A percentile compares a stretch with the other conserved stretches of the same genome.
These are phyloP conservation scores for Colletotrichum horii DNA, from an alignment of 2,329 filamentous ascomycete genomes.

Conservation along the genomic window DNA sequence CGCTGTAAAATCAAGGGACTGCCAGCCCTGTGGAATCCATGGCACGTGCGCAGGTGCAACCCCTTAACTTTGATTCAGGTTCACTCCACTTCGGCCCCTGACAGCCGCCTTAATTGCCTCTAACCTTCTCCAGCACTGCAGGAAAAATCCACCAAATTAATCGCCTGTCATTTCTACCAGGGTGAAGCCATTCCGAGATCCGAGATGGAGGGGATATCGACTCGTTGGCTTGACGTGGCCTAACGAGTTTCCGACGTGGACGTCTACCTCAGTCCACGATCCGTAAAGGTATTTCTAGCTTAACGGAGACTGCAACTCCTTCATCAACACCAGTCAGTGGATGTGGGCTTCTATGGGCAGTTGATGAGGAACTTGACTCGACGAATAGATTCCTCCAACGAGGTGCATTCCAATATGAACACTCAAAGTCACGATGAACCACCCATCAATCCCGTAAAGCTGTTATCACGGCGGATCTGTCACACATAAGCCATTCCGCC, in stretches of 20 bases:
- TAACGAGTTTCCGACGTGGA: neutral
- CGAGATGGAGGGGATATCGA: neutral
- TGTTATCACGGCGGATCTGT: too few relatives aligned
- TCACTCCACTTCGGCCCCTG: neutral
- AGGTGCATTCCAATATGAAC: too few relatives aligned
- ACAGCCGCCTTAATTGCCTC: neutral
- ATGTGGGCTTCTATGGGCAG: too few relatives aligned
- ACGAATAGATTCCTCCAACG: too few relatives aligned
- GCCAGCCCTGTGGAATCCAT: slow-evolving; percentile 11
- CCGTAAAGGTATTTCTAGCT: too few relatives aligned
- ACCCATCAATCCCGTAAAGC: too few relatives aligned
- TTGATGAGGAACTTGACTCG: too few relatives aligned
- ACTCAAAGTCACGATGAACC: too few relatives aligned
- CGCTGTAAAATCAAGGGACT: neutral
- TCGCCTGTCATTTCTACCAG: neutral
- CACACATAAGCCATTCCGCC: too few relatives aligned
- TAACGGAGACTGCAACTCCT: too few relatives aligned
- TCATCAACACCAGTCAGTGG: too few relatives aligned
- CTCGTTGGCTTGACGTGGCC: neutral
- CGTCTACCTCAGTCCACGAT: too few relatives aligned
- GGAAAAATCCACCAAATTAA: neutral
- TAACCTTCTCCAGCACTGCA: neutral
- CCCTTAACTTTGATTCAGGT: slow-evolving; percentile 14
- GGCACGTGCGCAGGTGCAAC: slow-evolving; percentile 7
- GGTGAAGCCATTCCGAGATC: neutral